A percentile compares a stretch with the other conserved stretches of the same genome.
Conservation (phyloP, 1,284 basidiomycete genomes). For the Ganoderma lucidum region DNA sequence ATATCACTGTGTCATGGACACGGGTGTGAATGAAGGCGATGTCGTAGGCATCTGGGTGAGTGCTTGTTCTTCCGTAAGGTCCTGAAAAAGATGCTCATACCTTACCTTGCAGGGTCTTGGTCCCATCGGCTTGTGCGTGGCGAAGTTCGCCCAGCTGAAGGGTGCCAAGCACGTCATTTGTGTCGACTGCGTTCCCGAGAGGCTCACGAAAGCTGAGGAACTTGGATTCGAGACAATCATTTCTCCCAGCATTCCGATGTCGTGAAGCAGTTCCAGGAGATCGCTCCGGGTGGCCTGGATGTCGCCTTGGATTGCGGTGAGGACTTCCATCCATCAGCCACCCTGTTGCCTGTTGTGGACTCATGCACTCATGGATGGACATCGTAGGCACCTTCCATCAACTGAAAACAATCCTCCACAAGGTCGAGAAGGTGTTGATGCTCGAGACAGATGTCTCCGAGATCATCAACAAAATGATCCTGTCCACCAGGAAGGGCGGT, state of each 20-base stretch:
- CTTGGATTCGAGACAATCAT: conserved; percentile 68
- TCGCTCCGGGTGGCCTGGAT: conserved; percentile 71
- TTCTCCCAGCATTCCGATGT: conserved; percentile 67
- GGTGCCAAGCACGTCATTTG: conserved; percentile 78
- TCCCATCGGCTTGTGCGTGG: conserved; percentile 68
- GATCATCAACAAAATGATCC: conserved; percentile 75
- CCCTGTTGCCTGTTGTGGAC: too few species aligned
- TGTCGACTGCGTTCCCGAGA: conserved; percentile 70
- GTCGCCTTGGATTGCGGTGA: conserved; percentile 58
- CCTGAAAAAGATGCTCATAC: too few species aligned
- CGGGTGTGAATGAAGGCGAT: conserved; percentile 71
- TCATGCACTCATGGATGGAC: not conserved
- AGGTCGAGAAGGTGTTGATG: conserved; percentile 74
- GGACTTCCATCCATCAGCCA: conserved; percentile 6
- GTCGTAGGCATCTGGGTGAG: conserved; percentile 71
- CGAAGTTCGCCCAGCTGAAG: conserved; percentile 71
- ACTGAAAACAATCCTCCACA: conserved; percentile 71
- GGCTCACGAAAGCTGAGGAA: conserved; percentile 56
- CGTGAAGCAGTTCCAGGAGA: conserved; percentile 64
- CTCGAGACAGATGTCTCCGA: conserved; percentile 82
- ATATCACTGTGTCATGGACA: conserved; percentile 79
- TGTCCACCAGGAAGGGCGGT: conserved; percentile 71
- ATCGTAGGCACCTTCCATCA: conserved; percentile 69
- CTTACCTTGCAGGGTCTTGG: conserved; percentile 53
- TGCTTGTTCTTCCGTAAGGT: conserved; percentile 24